Conservation (phyloP, 176 grass and related monocot genomes). For the Pontederia paniculata region DNA sequence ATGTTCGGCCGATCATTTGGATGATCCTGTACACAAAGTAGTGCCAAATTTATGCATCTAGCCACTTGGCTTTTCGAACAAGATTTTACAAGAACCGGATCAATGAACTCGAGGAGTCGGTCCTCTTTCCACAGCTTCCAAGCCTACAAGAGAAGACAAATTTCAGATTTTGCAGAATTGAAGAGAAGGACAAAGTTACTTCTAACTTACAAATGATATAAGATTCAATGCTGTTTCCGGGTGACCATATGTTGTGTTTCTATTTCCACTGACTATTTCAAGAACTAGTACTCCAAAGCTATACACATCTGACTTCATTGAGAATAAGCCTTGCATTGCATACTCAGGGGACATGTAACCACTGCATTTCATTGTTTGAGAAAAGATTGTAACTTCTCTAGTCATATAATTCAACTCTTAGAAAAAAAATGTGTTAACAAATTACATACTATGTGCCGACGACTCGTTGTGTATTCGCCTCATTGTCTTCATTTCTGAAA, state of each 20-base stretch:
- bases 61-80: neutral
- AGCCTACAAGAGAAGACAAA: neutral
- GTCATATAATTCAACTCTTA: neutral
- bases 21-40: conserved; percentile 9
- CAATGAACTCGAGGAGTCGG: conserved; percentile 1
- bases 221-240: neutral
- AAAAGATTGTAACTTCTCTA: neutral
- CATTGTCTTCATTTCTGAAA: conserved; percentile 3
- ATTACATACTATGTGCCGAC: conserved; percentile 14
- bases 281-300: conserved; percentile 11
- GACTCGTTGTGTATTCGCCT: conserved; percentile 5
- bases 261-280: conserved; percentile 13
- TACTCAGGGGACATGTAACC: conserved; percentile 20
- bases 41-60: conserved; percentile 1
- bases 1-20: conserved; percentile 6
- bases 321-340: conserved; percentile 17
- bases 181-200: neutral
- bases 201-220: conserved; percentile 3
- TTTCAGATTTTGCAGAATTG: neutral
- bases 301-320: conserved; percentile 11
- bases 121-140: conserved; percentile 4
- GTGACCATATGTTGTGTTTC: conserved; percentile 1
- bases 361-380: neutral
- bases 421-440: neutral
- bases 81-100: neutral